phyloP scores from a whole-genome alignment of 306 rosid species.

The Glycine tomentella region DNA sequence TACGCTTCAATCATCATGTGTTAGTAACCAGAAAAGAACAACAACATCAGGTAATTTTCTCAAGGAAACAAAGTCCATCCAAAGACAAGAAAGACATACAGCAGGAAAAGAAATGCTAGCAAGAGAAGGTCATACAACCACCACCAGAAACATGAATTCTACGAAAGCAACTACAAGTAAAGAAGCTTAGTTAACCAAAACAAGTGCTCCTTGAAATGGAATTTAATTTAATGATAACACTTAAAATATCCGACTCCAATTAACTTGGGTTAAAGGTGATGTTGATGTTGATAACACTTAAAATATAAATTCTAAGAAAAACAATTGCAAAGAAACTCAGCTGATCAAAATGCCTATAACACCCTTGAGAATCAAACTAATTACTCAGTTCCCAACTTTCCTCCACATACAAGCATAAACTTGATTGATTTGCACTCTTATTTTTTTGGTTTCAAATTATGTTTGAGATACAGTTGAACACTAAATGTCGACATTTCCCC shows the following conservation, averaged over 20 bases:
- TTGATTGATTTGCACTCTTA: background rate
- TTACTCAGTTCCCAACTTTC: constrained; percentile 9
- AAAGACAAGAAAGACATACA: background rate
- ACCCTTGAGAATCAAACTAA: constrained; percentile 12
- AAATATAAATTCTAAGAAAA: background rate
- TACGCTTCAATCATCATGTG: background rate
- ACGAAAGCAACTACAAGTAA: background rate
- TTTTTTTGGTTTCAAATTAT: background rate
- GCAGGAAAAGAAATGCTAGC: background rate
- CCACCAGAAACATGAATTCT: constrained; percentile 14
- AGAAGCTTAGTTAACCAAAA: constrained; percentile 1
- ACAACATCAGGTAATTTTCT: background rate
- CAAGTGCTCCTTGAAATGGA: background rate
- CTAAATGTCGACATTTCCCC: too few species aligned
- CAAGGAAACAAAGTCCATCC: background rate
- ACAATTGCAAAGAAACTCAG: background rate
- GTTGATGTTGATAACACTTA: background rate
- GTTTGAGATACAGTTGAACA: too few species aligned
- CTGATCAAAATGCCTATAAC: background rate
- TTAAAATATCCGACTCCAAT: too few species aligned
- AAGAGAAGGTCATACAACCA: constrained; percentile 1
- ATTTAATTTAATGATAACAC: background rate
- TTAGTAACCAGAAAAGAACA: background rate
- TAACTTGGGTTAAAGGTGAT: too few species aligned
- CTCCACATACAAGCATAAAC: constrained; percentile 8